Evolutionary conservation across 306 rosid species (phyloP).

Genomic region (Adenanthera pavonina): DNA sequence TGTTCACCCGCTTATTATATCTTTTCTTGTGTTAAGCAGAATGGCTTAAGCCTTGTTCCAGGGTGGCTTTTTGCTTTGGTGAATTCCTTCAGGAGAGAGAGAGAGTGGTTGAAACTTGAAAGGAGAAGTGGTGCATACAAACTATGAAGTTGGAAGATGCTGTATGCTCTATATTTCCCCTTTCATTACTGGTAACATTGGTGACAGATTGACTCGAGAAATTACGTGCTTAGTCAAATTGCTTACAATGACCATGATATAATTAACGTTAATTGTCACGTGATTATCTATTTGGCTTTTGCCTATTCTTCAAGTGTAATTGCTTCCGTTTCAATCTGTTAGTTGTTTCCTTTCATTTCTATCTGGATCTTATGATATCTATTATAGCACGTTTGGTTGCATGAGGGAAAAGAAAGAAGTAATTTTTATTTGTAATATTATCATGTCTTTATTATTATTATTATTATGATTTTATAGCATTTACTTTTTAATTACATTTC

Average conservation of each 20-base stretch:
- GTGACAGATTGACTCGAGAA: neutral
- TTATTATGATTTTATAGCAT: neutral
- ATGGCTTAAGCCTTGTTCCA: neutral
- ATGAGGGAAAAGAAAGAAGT: too few species aligned
- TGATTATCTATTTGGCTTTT: too few species aligned
- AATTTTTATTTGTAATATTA: neutral
- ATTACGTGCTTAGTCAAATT: neutral
- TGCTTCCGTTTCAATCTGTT: neutral
- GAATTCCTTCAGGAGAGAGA: neutral
- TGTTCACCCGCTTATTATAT: neutral
- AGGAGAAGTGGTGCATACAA: neutral
- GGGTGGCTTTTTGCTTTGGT: neutral
- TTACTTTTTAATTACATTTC: neutral
- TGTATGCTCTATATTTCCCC: neutral
- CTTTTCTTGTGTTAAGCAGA: conserved; percentile 1
- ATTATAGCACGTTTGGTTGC: neutral
- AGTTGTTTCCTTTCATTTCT: neutral
- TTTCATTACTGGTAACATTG: neutral
- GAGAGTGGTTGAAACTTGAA: neutral
- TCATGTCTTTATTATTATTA: neutral
- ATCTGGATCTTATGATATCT: neutral
- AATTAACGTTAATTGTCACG: too few species aligned
- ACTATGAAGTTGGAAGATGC: neutral
- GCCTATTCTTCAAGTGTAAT: too few species aligned
- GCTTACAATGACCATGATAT: neutral